These are phyloP conservation scores for Ustilago nuda DNA, from an alignment of 1,284 basidiomycete species.

Conservation along the genomic window DNA sequence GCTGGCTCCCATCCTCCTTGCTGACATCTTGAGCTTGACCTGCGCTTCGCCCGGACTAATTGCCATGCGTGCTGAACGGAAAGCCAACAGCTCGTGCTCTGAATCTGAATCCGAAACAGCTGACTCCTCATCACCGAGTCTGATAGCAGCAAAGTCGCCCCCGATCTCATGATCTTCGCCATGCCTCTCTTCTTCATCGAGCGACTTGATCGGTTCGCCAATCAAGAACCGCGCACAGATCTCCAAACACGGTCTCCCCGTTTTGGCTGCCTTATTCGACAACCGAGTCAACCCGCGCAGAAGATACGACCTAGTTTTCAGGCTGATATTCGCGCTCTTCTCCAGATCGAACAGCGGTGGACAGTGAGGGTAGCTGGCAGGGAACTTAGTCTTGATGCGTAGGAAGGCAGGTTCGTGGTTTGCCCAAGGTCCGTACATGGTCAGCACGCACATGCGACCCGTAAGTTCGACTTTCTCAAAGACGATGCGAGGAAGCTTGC, in stretches of 20 bases:
- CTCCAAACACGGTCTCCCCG: constrained; percentile 49
- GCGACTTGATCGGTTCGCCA: constrained; percentile 54
- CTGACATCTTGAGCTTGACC: constrained; percentile 32
- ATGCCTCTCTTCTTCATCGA: constrained; percentile 29
- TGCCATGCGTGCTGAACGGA: constrained; percentile 19
- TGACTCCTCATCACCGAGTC: constrained; percentile 22
- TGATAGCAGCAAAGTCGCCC: constrained; percentile 15
- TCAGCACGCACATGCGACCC: constrained; percentile 54
- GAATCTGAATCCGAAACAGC: constrained; percentile 25
- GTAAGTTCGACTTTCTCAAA: constrained; percentile 64
- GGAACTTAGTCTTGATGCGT: constrained; percentile 61
- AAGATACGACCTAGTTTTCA: constrained; percentile 62
- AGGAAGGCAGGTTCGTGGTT: constrained; percentile 58
- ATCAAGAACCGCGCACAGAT: constrained; percentile 55
- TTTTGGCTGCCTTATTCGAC: constrained; percentile 32
- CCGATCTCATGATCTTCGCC: constrained; percentile 15
- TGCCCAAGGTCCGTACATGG: constrained; percentile 66
- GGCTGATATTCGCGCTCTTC: constrained; percentile 58
- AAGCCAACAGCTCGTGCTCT: constrained; percentile 21
- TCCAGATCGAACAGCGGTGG: constrained; percentile 64
- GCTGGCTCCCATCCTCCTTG: constrained; percentile 44
- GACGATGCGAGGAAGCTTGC: constrained; percentile 48
- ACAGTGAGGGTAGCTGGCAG: constrained; percentile 54
- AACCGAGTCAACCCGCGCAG: constrained; percentile 46
- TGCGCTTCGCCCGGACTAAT: constrained; percentile 2